These are phyloP conservation scores for Ilyonectria destructans DNA, from an alignment of 2,329 filamentous ascomycete species.

Conservation along the genomic window DNA sequence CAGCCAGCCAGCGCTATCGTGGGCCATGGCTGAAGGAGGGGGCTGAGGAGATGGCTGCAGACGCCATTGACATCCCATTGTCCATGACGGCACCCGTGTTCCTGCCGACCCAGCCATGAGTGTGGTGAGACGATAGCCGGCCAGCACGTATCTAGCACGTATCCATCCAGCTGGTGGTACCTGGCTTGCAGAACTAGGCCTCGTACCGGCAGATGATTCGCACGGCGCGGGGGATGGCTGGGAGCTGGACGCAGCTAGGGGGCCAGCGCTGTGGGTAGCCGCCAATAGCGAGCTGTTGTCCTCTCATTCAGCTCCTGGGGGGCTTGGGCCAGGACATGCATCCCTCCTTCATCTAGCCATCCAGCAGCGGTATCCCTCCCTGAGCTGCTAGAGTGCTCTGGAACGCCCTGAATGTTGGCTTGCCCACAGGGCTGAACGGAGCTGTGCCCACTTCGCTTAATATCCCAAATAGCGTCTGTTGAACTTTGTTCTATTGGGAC, in stretches of 20 bases:
- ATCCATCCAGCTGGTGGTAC: conserved; percentile 39
- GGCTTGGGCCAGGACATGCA: conserved; percentile 29
- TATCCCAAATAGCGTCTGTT: conserved; percentile 18
- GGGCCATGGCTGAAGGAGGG: background rate
- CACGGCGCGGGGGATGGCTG: conserved; percentile 36
- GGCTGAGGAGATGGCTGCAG: background rate
- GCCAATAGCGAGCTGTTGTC: conserved; percentile 41
- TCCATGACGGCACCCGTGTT: conserved; percentile 22
- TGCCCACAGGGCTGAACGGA: conserved; percentile 47
- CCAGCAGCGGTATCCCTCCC: conserved; percentile 9
- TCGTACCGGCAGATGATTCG: conserved; percentile 42
- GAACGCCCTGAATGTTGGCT: conserved; percentile 5
- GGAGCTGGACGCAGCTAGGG: conserved; percentile 42
- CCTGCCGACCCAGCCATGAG: conserved; percentile 24
- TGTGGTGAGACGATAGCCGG: conserved; percentile 44
- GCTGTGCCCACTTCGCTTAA: conserved; percentile 13
- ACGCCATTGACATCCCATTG: background rate
- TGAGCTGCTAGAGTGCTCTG: background rate
- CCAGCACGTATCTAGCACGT: conserved; percentile 32
- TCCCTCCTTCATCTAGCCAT: conserved; percentile 21
- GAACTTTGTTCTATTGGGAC: conserved; percentile 10
- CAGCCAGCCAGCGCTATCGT: background rate
- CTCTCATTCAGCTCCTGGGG: conserved; percentile 42
- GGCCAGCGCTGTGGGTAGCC: conserved; percentile 31
- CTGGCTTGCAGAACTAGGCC: conserved; percentile 40